Conservation (phyloP, 805 yeast species). For the Candida tibetensis region DNA sequence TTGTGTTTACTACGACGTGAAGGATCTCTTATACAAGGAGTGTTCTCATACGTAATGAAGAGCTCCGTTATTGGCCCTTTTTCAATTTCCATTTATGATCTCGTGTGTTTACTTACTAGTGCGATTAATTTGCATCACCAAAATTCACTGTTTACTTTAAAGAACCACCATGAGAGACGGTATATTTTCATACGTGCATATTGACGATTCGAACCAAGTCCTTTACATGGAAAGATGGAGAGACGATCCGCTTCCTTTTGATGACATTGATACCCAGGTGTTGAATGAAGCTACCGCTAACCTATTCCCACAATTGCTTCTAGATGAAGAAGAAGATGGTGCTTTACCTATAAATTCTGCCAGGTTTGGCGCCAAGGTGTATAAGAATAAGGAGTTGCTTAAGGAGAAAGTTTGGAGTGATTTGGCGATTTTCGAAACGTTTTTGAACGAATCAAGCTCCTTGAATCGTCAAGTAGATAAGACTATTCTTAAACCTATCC, state of each 20-base stretch:
- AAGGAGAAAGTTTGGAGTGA: conserved; percentile 38
- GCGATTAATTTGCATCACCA: no score
- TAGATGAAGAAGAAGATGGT: conserved; percentile 40
- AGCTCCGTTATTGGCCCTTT: no score
- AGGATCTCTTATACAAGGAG: no score
- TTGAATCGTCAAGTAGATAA: conserved; percentile 22
- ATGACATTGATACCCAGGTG: conserved; percentile 40
- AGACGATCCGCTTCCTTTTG: conserved; percentile 39
- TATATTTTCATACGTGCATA: conserved; percentile 31
- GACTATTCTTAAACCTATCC: conserved; percentile 31
- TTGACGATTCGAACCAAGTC: conserved; percentile 38
- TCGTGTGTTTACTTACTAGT: no score
- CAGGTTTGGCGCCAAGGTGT: conserved; percentile 37
- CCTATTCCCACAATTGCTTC: conserved; percentile 34
- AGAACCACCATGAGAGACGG: conserved; percentile 5
- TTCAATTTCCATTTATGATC: no score
- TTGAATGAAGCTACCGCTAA: conserved; percentile 36
- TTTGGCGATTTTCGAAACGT: conserved; percentile 26
- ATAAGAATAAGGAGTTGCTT: conserved; percentile 29
- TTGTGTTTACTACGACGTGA: no score
- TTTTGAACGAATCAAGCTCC: conserved; percentile 18
- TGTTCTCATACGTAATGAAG: no score
- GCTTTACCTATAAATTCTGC: conserved; percentile 34
- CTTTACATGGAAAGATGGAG: conserved; percentile 41
- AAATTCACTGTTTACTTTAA: no score